phyloP scores from a whole-genome alignment of 1,284 basidiomycete species.

The Ustilago curta region DNA sequence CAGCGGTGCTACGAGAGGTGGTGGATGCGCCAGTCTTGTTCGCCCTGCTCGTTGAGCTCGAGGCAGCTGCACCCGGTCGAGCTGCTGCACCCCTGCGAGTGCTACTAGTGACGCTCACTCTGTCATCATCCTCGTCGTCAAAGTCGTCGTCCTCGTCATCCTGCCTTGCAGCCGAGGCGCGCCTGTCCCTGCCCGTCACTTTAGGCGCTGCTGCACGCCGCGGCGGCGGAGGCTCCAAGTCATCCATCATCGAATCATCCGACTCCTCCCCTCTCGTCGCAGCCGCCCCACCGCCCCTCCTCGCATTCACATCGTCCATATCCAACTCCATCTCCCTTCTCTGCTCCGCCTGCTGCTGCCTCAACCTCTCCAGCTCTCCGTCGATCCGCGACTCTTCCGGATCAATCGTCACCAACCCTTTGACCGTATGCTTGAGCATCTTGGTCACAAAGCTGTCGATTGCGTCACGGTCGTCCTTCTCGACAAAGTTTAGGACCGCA shows the following conservation, averaged over 20 bases:
- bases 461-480: conserved; percentile 65
- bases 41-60: conserved; percentile 9
- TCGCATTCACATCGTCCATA: conserved; percentile 11
- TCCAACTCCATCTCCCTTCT: conserved; percentile 27
- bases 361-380: conserved; percentile 43
- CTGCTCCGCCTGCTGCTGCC: conserved; percentile 36
- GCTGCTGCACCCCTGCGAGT: conserved; percentile 10
- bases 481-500: conserved; percentile 64
- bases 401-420: conserved; percentile 48
- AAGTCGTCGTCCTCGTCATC: conserved; percentile 26
- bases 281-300: conserved; percentile 6
- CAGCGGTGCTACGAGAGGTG: conserved; percentile 1
- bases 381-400: conserved; percentile 57
- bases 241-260: conserved; percentile 62
- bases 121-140: conserved; percentile 20
- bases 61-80: conserved; percentile 8
- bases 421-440: conserved; percentile 49
- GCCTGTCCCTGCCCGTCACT: conserved; percentile 1
- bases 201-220: conserved; percentile 6
- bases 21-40: conserved; percentile 7
- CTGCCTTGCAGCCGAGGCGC: conserved; percentile 5
- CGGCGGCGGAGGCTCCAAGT: conserved; percentile 28
- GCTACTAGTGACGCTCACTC: conserved; percentile 14
- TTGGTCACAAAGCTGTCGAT: conserved; percentile 57
- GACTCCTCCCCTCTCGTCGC: conserved; percentile 15